Conservation (phyloP, 1,284 basidiomycete species). For the Stygiomarasmius scandens region DNA sequence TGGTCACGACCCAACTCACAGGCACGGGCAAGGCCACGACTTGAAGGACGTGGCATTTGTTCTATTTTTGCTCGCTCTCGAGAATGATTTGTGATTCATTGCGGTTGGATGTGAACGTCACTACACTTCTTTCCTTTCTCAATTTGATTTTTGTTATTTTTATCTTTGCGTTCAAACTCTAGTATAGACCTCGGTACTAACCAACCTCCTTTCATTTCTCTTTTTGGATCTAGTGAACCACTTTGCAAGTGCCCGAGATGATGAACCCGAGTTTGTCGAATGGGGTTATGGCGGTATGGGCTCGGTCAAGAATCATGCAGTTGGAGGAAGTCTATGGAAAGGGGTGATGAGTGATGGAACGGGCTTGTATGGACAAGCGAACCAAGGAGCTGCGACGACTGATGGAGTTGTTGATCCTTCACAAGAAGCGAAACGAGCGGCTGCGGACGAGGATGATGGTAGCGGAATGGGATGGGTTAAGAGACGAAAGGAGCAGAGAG, state of each 20-base stretch:
- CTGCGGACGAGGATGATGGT: constrained; percentile 62
- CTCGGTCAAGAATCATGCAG: constrained; percentile 50
- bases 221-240: no score
- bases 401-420: constrained; percentile 23
- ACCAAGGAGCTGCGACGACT: constrained; percentile 12
- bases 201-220: no score
- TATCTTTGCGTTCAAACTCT: no score
- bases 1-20: not conserved
- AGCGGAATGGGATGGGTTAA: constrained; percentile 76
- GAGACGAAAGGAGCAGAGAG: constrained; percentile 56
- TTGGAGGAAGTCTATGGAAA: constrained; percentile 40
- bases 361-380: constrained; percentile 27
- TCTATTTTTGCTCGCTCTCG: no score
- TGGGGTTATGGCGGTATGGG: constrained; percentile 89
- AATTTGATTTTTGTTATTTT: constrained; percentile 15
- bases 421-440: no score
- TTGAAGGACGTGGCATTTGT: no score
- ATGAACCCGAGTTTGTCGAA: constrained; percentile 79
- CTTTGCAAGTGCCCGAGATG: constrained; percentile 56
- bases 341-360: constrained; percentile 39
- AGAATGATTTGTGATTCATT: no score
- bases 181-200: no score
- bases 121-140: not conserved
- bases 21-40: no score
- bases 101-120: no score